Conservation (phyloP, 2,329 filamentous ascomycete genomes). For the Aspergillus unguis region DNA sequence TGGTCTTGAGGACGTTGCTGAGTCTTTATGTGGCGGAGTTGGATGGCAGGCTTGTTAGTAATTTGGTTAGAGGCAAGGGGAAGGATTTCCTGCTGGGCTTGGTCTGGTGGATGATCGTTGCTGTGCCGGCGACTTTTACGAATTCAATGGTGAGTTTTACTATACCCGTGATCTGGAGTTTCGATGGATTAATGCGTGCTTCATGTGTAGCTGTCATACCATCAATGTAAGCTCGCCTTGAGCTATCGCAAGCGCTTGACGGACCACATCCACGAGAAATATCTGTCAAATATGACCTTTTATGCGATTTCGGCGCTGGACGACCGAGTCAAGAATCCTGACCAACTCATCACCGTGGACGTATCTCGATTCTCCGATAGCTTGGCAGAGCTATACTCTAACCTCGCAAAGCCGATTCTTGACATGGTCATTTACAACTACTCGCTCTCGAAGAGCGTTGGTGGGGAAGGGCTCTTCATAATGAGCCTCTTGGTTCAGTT, state of each 20-base stretch:
- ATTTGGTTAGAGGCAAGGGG: conserved; percentile 83
- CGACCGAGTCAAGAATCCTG: conserved; percentile 96
- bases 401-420: conserved; percentile 87
- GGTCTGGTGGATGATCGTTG: conserved; percentile 98
- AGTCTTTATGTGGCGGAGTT: conserved; percentile 95
- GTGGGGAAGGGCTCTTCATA: conserved; percentile 89
- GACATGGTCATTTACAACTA: conserved; percentile 98
- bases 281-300: conserved; percentile 95
- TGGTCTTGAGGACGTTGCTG: conserved; percentile 85
- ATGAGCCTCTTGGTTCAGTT: conserved; percentile 93
- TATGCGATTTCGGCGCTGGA: conserved; percentile 94
- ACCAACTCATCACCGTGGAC: conserved; percentile 95
- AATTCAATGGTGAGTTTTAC: conserved; percentile 83
- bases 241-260: conserved; percentile 91
- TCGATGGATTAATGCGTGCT: too few species aligned
- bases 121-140: conserved; percentile 92
- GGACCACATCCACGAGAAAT: conserved; percentile 92
- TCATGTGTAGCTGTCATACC: conserved; percentile 72
- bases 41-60: conserved; percentile 90
- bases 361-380: conserved; percentile 96
- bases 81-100: conserved; percentile 84
- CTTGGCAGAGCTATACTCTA: conserved; percentile 90
- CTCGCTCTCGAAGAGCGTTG: conserved; percentile 89
- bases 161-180: too few species aligned
- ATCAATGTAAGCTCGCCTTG: conserved; percentile 90